Evolutionary conservation across 148 eudicot genomes (phyloP).

Genomic region (Camellia lanceoleosa): DNA sequence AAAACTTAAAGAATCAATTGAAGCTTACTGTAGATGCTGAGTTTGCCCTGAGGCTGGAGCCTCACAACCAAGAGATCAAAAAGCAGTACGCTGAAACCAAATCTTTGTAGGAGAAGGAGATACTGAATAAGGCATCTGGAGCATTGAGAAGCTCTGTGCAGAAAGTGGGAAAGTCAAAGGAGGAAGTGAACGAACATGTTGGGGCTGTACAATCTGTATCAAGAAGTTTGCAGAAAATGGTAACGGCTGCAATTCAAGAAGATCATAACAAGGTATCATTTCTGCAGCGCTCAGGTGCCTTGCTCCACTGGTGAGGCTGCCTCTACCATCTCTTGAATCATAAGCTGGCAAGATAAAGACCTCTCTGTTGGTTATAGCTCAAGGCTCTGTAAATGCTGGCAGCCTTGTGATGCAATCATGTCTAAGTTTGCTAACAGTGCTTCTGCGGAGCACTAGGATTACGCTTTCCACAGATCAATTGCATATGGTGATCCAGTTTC

Average conservation of each 20-base stretch:
- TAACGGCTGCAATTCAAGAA: conserved; percentile 33
- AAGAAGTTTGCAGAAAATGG: conserved; percentile 37
- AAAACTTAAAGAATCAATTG: conserved; percentile 74
- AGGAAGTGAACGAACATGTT: conserved; percentile 29
- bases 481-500: too few relatives aligned
- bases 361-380: too few relatives aligned
- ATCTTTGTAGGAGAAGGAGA: conserved; percentile 73
- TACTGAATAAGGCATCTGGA: conserved; percentile 65
- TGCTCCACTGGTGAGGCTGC: too few relatives aligned
- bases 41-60: conserved; percentile 88
- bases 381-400: too few relatives aligned
- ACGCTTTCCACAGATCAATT: too few relatives aligned
- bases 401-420: too few relatives aligned
- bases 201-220: conserved; percentile 31
- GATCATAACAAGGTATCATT: conserved; percentile 34
- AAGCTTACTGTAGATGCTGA: conserved; percentile 71
- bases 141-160: conserved; percentile 35
- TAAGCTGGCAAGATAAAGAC: too few relatives aligned
- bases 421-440: too few relatives aligned
- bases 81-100: conserved; percentile 75
- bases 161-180: conserved; percentile 34
- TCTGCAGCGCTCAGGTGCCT: too few relatives aligned
- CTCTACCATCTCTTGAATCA: too few relatives aligned
- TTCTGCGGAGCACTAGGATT: too few relatives aligned
- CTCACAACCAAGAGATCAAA: conserved; percentile 80